Conservation (phyloP, 2,329 filamentous ascomycete genomes). For the Clonostachys rhizophaga region DNA sequence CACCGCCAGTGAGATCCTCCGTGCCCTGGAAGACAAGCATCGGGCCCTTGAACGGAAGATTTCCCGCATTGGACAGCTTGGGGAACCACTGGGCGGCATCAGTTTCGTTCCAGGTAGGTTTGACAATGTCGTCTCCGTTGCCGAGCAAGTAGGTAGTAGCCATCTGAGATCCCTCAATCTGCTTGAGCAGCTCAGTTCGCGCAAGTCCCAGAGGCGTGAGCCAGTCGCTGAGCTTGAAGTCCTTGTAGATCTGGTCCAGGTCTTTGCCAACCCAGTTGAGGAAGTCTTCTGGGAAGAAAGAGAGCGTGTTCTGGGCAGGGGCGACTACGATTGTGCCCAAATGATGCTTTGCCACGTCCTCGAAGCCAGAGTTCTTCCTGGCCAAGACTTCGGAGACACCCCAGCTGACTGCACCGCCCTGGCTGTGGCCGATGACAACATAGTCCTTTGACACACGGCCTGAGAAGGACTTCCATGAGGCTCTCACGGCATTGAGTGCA, state of each 20-base stretch:
- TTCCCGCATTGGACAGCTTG: constrained; percentile 13
- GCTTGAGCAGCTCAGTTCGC: constrained; percentile 1
- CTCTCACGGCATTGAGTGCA: constrained; percentile 31
- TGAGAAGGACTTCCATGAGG: constrained; percentile 31
- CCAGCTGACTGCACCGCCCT: constrained; percentile 40
- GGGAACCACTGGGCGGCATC: background rate
- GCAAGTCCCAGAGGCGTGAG: constrained; percentile 19
- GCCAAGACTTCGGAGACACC: constrained; percentile 13
- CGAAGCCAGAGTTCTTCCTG: background rate
- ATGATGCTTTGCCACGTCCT: constrained; percentile 1
- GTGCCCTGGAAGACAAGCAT: constrained; percentile 27
- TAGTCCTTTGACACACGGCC: constrained; percentile 24
- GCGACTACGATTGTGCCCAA: constrained; percentile 6
- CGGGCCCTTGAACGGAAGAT: constrained; percentile 20
- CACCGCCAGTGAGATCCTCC: constrained; percentile 9
- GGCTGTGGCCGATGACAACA: constrained; percentile 38
- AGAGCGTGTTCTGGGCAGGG: constrained; percentile 3
- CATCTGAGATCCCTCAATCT: constrained; percentile 2
- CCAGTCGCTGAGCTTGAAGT: constrained; percentile 9
- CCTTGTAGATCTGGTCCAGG: constrained; percentile 4
- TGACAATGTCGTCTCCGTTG: background rate
- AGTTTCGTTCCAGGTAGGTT: background rate
- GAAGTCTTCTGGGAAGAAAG: background rate
- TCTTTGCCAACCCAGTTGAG: background rate
- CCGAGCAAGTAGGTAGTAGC: background rate